phyloP scores from a whole-genome alignment of 2,329 filamentous ascomycete genomes.

The Arthrobotrys megalospora region DNA sequence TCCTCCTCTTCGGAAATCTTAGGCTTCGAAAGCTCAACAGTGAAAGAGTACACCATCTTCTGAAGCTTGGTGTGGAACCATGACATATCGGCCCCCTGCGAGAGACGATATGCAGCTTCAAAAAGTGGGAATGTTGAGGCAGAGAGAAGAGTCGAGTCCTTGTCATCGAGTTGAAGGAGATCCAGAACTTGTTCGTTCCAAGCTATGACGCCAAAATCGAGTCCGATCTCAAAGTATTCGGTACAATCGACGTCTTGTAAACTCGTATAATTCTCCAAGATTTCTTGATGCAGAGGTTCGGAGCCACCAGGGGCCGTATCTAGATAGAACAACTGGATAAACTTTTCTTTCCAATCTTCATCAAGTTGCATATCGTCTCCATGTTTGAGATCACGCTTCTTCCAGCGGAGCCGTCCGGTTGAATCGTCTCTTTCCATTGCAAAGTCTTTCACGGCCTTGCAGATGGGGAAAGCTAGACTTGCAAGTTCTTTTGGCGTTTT shows the following conservation, averaged over 20 bases:
- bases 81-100: slow-evolving; percentile 36
- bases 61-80: slow-evolving; percentile 48
- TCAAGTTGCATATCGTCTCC: slow-evolving; percentile 3
- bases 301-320: background rate
- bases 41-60: slow-evolving; percentile 41
- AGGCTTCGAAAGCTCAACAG: slow-evolving; percentile 32
- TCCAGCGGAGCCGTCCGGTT: slow-evolving; percentile 35
- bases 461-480: slow-evolving; percentile 14
- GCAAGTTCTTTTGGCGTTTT: background rate
- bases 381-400: slow-evolving; percentile 9
- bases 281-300: slow-evolving; percentile 7
- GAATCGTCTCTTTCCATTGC: slow-evolving; percentile 34
- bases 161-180: slow-evolving; percentile 14
- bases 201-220: slow-evolving; percentile 45
- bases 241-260: background rate
- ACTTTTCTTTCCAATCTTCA: slow-evolving; percentile 9
- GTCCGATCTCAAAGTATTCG: slow-evolving; percentile 41
- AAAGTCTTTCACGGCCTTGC: slow-evolving; percentile 7
- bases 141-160: background rate
- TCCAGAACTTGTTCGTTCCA: slow-evolving; percentile 38
- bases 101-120: slow-evolving; percentile 42
- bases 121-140: slow-evolving; percentile 26
- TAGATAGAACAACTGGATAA: slow-evolving; percentile 29
- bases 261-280: slow-evolving; percentile 1
- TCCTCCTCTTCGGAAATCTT: background rate